Conservation (phyloP, 768 basidiomycete species). For the Tulasnella sp. region DNA sequence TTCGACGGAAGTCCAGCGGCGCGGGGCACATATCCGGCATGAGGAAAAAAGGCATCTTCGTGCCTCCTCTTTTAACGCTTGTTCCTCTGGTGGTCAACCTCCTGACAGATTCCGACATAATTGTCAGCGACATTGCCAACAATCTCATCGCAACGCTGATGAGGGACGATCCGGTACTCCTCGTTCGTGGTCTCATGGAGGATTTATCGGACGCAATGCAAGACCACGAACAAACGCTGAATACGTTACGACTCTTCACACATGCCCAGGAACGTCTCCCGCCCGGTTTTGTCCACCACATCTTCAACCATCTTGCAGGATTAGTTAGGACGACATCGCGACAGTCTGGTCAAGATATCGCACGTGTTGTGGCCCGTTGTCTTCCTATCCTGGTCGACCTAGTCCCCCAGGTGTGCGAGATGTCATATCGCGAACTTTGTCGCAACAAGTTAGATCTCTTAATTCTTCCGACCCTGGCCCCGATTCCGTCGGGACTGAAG, state of each 20-base stretch:
- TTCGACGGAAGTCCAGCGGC: constrained; percentile 51
- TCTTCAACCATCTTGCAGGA: constrained; percentile 65
- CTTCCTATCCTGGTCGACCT: constrained; percentile 54
- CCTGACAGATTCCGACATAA: constrained; percentile 46
- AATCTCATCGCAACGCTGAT: constrained; percentile 54
- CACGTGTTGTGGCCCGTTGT: constrained; percentile 42
- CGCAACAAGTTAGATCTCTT: constrained; percentile 63
- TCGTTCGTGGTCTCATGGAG: constrained; percentile 56
- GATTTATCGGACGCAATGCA: constrained; percentile 46
- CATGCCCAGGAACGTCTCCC: constrained; percentile 52
- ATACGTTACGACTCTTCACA: constrained; percentile 48
- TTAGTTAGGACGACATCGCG: constrained; percentile 43
- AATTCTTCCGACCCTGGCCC: constrained; percentile 57
- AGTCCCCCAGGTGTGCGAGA: constrained; percentile 56
- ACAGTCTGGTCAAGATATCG: constrained; percentile 34
- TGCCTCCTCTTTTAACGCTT: constrained; percentile 47
- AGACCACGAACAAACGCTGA: constrained; percentile 42
- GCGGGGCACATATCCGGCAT: constrained; percentile 33
- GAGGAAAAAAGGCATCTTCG: constrained; percentile 61
- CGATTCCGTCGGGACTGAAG: constrained; percentile 50
- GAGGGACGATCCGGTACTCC: constrained; percentile 65
- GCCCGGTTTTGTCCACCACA: constrained; percentile 53
- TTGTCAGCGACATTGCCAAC: constrained; percentile 50
- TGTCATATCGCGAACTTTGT: constrained; percentile 63
- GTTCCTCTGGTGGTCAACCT: constrained; percentile 49